A percentile compares a stretch with the other conserved stretches of the same genome.
Conservation (phyloP, 345 rosid species). For the Melaleuca quinquenervia region DNA sequence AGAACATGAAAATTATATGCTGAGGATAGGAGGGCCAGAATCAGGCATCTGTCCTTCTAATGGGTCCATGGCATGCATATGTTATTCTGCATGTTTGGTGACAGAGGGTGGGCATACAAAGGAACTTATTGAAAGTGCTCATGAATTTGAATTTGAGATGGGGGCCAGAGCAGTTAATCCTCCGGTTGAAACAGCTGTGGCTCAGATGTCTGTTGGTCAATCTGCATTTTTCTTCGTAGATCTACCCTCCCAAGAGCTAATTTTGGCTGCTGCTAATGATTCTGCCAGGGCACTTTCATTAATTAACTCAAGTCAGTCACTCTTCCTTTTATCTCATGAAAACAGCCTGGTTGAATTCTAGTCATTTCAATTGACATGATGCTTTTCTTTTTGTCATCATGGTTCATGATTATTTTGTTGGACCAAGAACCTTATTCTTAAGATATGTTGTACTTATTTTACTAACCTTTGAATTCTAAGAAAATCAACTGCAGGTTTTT, state of each 20-base stretch:
- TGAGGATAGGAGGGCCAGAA: slow-evolving; percentile 47
- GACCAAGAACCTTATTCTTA: neutral
- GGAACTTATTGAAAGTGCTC: slow-evolving; percentile 74
- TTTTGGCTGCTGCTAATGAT: slow-evolving; percentile 61
- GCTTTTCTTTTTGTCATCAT: neutral
- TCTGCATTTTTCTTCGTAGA: slow-evolving; percentile 38
- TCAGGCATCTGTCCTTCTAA: slow-evolving; percentile 43
- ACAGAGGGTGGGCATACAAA: slow-evolving; percentile 20
- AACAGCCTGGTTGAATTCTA: neutral
- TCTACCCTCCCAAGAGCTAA: slow-evolving; percentile 31
- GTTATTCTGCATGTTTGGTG: slow-evolving; percentile 55
- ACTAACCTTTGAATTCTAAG: neutral
- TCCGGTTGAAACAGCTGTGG: slow-evolving; percentile 47
- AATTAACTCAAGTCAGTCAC: slow-evolving; percentile 46
- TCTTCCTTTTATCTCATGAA: neutral
- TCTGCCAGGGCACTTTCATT: slow-evolving; percentile 21
- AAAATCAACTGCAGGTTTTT: neutral
- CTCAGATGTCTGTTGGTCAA: slow-evolving; percentile 83
- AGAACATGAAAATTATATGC: slow-evolving; percentile 15
- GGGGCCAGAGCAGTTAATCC: slow-evolving; percentile 68
- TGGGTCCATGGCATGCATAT: slow-evolving; percentile 46
- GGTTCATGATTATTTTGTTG: neutral
- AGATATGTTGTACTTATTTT: neutral
- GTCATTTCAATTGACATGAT: neutral
- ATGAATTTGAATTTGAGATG: slow-evolving; percentile 86